A percentile compares a stretch with the other conserved stretches of the same genome.
These are phyloP conservation scores for Huntiella bhutanensis DNA, from an alignment of 2,329 filamentous ascomycete species.

Conservation along the genomic window DNA sequence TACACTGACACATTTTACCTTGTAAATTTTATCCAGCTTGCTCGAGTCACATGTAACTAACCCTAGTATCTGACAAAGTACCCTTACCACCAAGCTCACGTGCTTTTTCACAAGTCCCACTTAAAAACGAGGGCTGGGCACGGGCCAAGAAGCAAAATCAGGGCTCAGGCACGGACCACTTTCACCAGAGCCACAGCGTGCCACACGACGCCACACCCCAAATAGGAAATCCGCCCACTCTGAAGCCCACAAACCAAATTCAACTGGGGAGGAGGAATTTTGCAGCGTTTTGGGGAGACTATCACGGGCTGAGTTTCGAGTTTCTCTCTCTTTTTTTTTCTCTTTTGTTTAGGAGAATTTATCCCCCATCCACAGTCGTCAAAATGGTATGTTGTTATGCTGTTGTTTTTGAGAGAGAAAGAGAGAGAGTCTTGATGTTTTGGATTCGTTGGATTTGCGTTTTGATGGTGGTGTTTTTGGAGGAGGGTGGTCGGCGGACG, in stretches of 20 bases:
- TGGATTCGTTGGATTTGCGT: neutral
- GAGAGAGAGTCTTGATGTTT: neutral
- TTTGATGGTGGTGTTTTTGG: neutral
- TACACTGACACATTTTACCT: too few species aligned
- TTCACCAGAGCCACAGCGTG: conserved; percentile 1
- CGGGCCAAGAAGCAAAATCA: conserved; percentile 8
- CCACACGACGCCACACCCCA: conserved; percentile 15
- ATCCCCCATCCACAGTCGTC: conserved; percentile 23
- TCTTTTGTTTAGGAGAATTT: conserved; percentile 21
- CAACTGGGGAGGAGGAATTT: conserved; percentile 24
- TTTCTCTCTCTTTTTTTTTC: conserved; percentile 17
- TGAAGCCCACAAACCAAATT: conserved; percentile 27
- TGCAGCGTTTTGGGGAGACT: conserved; percentile 14
- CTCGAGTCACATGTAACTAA: too few species aligned
- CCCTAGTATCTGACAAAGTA: too few species aligned
- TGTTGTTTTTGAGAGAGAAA: conserved; percentile 9
- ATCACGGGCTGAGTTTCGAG: conserved; percentile 20
- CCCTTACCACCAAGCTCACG: too few species aligned
- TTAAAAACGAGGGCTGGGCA: neutral
- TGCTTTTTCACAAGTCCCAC: neutral
- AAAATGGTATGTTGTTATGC: conserved; percentile 26
- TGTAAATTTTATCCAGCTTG: too few species aligned
- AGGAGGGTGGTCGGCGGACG: too few species aligned
- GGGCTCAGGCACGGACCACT: conserved; percentile 11
- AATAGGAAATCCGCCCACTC: conserved; percentile 21